phyloP scores from a whole-genome alignment of 768 basidiomycete genomes.

The Porphyrellus cyaneotinctus region DNA sequence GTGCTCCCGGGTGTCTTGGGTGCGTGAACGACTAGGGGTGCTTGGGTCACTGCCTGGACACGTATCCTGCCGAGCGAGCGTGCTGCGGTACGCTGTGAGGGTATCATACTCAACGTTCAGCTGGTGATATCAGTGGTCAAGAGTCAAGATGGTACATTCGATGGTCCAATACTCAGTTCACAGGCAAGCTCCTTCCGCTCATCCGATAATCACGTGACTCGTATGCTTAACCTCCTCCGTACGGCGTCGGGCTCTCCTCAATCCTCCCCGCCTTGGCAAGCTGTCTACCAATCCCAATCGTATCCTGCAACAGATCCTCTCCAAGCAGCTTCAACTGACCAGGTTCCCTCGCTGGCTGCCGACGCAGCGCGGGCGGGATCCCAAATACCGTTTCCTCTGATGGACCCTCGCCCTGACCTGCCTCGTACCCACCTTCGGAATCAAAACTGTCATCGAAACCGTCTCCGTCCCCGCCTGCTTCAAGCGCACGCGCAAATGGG shows the following conservation, averaged over 20 bases:
- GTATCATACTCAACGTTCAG: slow-evolving; percentile 22
- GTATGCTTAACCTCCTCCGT: slow-evolving; percentile 20
- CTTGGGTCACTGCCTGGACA: slow-evolving; percentile 9
- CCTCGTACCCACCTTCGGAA: slow-evolving; percentile 38
- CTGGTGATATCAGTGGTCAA: neutral
- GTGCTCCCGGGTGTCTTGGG: slow-evolving; percentile 7
- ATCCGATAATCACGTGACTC: slow-evolving; percentile 17
- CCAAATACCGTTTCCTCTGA: slow-evolving; percentile 71
- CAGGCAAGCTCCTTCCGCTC: slow-evolving; percentile 25
- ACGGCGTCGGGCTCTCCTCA: slow-evolving; percentile 66
- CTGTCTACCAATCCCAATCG: slow-evolving; percentile 55
- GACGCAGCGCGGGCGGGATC: slow-evolving; percentile 50
- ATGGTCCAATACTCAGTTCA: neutral
- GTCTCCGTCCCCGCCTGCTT: slow-evolving; percentile 35
- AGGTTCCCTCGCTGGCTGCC: slow-evolving; percentile 22
- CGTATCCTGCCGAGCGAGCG: slow-evolving; percentile 24
- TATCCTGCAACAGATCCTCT: slow-evolving; percentile 58
- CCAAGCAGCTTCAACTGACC: slow-evolving; percentile 54
- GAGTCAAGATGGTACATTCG: neutral
- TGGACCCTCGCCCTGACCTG: slow-evolving; percentile 12
- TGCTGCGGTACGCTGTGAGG: slow-evolving; percentile 25
- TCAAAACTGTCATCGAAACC: slow-evolving; percentile 52
- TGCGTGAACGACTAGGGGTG: slow-evolving; percentile 2
- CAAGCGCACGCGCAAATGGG: slow-evolving; percentile 50
- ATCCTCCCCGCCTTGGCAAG: slow-evolving; percentile 45